Evolutionary conservation across 2,329 filamentous ascomycete species (phyloP).

Genomic region (Epichloe amarillans): DNA sequence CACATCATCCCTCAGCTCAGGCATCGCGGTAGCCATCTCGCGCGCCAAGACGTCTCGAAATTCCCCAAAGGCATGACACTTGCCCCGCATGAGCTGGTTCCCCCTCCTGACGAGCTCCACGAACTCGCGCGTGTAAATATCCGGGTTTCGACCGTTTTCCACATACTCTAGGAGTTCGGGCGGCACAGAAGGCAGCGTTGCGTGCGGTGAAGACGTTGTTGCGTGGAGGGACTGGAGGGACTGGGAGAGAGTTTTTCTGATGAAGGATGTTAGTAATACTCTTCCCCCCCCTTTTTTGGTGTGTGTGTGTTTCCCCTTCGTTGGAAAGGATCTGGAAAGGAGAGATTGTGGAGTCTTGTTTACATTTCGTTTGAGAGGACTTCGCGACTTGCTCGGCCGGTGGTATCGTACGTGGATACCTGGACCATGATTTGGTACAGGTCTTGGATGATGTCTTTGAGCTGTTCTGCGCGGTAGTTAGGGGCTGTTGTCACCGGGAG

Average conservation of each 20-base stretch:
- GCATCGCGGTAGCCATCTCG: conserved; percentile 43
- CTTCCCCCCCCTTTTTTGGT: not conserved
- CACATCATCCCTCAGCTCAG: conserved; percentile 43
- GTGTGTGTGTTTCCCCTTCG: not conserved
- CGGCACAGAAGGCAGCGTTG: conserved; percentile 38
- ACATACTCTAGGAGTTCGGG: conserved; percentile 55
- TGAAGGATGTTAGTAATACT: not conserved
- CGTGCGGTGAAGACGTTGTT: conserved; percentile 25
- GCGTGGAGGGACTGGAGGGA: conserved; percentile 26
- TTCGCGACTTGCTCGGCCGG: conserved; percentile 36
- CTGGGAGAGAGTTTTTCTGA: conserved; percentile 26
- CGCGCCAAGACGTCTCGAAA: conserved; percentile 51
- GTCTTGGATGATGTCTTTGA: conserved; percentile 50
- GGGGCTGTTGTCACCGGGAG: not conserved
- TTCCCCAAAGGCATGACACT: conserved; percentile 43
- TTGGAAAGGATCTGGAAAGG: not conserved
- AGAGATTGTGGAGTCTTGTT: conserved; percentile 5
- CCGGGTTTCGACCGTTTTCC: conserved; percentile 57
- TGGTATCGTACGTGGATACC: conserved; percentile 45
- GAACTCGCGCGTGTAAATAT: conserved; percentile 63
- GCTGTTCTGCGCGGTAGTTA: conserved; percentile 29
- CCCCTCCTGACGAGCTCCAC: conserved; percentile 53
- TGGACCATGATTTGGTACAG: conserved; percentile 53
- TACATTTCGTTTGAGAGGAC: conserved; percentile 42
- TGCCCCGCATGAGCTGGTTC: conserved; percentile 55